phyloP scores from a whole-genome alignment of 176 grass and related monocot genomes.

The Alopecurus myosuroides region DNA sequence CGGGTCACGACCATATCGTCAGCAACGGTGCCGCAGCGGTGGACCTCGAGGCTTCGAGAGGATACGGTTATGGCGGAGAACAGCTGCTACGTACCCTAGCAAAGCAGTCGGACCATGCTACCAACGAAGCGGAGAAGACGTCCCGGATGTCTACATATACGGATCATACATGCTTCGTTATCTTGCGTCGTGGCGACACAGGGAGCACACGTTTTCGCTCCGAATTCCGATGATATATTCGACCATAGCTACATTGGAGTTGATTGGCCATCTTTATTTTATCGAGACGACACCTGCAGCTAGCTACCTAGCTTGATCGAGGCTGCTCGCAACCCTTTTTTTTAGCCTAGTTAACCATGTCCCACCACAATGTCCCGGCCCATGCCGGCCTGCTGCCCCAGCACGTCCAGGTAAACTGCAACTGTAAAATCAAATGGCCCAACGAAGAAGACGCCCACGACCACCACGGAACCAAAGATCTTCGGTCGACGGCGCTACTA shows the following conservation, averaged over 20 bases:
- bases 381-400: conserved; percentile 4
- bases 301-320: not conserved
- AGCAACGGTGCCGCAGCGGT: not conserved
- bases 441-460: not conserved
- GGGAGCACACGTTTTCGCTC: not conserved
- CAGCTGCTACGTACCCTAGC: not conserved
- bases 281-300: not conserved
- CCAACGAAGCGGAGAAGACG: not conserved
- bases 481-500: not conserved
- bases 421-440: not conserved
- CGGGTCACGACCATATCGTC: not conserved
- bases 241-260: not conserved
- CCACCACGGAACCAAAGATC: no score
- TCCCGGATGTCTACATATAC: not conserved
- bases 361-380: not conserved
- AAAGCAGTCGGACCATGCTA: not conserved
- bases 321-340: not conserved
- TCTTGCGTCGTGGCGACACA: not conserved
- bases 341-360: not conserved
- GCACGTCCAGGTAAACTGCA: not conserved
- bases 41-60: not conserved
- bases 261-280: not conserved
- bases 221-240: not conserved
- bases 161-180: no score
- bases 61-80: not conserved